phyloP scores from a whole-genome alignment of 2,329 filamentous ascomycete species.

The Aspergillus cejpii region DNA sequence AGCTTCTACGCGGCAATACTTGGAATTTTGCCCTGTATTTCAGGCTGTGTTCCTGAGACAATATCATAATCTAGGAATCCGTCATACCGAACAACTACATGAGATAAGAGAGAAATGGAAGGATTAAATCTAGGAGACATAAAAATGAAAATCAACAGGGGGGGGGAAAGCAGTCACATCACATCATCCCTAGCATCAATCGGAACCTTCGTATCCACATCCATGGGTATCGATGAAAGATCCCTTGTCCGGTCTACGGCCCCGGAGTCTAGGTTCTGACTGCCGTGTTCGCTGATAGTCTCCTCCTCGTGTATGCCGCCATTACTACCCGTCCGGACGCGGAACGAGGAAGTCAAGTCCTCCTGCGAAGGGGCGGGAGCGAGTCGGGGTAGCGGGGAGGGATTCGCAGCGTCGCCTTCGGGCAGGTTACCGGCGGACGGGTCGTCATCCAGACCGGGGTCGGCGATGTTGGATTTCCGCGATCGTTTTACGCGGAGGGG shows the following conservation, averaged over 20 bases:
- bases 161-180: slow-evolving; percentile 3
- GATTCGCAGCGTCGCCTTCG: slow-evolving; percentile 16
- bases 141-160: slow-evolving; percentile 7
- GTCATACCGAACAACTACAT: slow-evolving; percentile 1
- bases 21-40: too few species aligned
- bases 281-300: slow-evolving; percentile 16
- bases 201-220: slow-evolving; percentile 33
- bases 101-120: not conserved
- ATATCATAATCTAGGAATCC: too few species aligned
- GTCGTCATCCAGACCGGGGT: slow-evolving; percentile 23
- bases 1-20: too few species aligned
- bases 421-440: slow-evolving; percentile 16
- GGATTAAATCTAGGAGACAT: slow-evolving; percentile 3
- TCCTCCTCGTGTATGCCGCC: slow-evolving; percentile 24
- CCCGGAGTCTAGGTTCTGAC: slow-evolving; percentile 13
- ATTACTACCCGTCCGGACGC: slow-evolving; percentile 27
- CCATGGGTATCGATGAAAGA: slow-evolving; percentile 30
- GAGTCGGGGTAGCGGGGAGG: slow-evolving; percentile 29
- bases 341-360: slow-evolving; percentile 35
- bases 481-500: slow-evolving; percentile 42
- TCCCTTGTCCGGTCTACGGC: slow-evolving; percentile 17
- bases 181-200: slow-evolving; percentile 20
- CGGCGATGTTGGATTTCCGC: slow-evolving; percentile 33
- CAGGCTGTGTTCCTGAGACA: too few species aligned
- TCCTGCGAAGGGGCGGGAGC: slow-evolving; percentile 34